Evolutionary conservation across 169 alveolate species (phyloP), one percentile per base, ranked within the genome.

Genomic region (Pseudocohnilembus persalinus): DNA sequence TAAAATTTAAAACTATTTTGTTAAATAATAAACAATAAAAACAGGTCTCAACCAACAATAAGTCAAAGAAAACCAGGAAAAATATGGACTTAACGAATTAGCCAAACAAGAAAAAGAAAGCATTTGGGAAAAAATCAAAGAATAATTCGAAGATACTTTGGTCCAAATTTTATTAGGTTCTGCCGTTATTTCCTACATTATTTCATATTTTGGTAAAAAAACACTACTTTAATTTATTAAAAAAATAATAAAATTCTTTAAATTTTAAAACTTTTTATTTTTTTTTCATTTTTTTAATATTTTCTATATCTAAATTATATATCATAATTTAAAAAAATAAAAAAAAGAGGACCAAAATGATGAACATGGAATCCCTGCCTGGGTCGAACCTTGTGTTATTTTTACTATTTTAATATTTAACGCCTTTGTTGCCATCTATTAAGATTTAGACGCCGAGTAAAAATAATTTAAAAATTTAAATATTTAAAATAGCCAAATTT

Each of bases 401-500:
- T 92, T 98, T 31, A 85, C 97, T 76, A 99, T 99, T 31, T 94
- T 99, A 68, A 88, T 99, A 25, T 93, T 97, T 25, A 99, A 98
- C 92, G 99, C 99, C 0, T 90, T 96, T 24, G 99, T 99, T 29
- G 99, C 99, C 0, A 99, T 98, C 31, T 97, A 99, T 99, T 99
- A 99, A 92, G 99, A 99, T 89, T 92, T 99, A 77, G 97, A 98
- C 83, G 99, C 99, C 20, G 99, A 99, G 91, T 95, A 96, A 85
- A 99, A 99, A 29, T 89, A 98, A 86, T 99, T 97, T 49, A 77
- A 76, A 64, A 75, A 33, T 0, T 15, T 31, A 0, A 74, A 31
- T 24, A 68, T 72, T 0, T 1, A 31, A 49, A 82, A 32, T 32
- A n/a, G n/a, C n/a, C n/a, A n/a, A n/a, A n/a, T n/a, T n/a, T n/a